A percentile compares a stretch with the other conserved stretches of the same genome.
Conservation (phyloP, 805 yeast species). For the Ogataea trehaloabstinens region DNA sequence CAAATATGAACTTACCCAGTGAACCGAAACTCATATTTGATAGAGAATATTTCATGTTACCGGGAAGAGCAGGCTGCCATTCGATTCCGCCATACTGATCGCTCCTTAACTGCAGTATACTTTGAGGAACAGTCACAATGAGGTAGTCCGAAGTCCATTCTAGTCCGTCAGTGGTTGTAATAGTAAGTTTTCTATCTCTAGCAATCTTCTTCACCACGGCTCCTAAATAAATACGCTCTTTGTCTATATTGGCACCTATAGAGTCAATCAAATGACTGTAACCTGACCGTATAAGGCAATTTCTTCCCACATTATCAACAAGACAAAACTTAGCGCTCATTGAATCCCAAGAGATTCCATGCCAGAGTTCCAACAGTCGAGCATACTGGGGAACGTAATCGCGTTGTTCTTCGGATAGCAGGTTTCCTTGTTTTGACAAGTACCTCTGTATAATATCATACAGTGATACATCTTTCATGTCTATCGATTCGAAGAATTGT, state of each 20-base stretch:
- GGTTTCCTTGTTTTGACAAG: constrained; percentile 40
- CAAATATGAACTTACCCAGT: constrained; percentile 70
- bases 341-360: constrained; percentile 65
- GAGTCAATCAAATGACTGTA: constrained; percentile 52
- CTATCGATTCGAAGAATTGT: constrained; percentile 49
- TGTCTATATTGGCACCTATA: constrained; percentile 39
- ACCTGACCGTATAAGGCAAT: constrained; percentile 65
- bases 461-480: constrained; percentile 50
- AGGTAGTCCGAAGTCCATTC: constrained; percentile 48
- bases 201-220: constrained; percentile 42
- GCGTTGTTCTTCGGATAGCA: constrained; percentile 52
- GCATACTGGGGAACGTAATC: constrained; percentile 49
- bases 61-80: constrained; percentile 60
- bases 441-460: constrained; percentile 44
- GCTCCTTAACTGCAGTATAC: constrained; percentile 48
- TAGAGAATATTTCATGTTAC: constrained; percentile 40
- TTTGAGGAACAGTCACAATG: constrained; percentile 77
- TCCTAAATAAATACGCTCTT: constrained; percentile 36
- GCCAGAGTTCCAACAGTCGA: constrained; percentile 73
- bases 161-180: constrained; percentile 35
- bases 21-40: constrained; percentile 57
- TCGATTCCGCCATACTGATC: constrained; percentile 44
- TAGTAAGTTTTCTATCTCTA: constrained; percentile 27
- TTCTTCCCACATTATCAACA: constrained; percentile 75
- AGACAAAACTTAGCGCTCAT: constrained; percentile 67